Evolutionary conservation across 169 alveolate species (phyloP).

Genomic region (Plasmodium knowlesi): DNA sequence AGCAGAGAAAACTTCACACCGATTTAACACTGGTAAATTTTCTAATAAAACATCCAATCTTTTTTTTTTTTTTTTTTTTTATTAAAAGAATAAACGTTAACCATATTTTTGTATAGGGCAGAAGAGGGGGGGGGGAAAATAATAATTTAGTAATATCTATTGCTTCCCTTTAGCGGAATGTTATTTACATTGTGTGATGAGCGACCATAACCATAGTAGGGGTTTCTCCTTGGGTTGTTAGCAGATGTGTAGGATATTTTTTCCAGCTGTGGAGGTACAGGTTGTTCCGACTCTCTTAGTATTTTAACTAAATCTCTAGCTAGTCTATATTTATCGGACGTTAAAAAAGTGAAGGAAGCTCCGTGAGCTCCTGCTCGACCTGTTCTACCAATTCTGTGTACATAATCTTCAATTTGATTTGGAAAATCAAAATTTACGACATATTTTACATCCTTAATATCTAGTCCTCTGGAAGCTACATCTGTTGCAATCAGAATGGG

Average conservation of each 20-base stretch:
- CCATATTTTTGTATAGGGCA: background rate
- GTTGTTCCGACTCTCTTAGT: slow-evolving; percentile 93
- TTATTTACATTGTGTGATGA: slow-evolving; percentile 32
- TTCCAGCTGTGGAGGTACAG: slow-evolving; percentile 91
- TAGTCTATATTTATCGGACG: slow-evolving; percentile 91
- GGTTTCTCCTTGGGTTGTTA: slow-evolving; percentile 72
- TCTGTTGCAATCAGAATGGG: slow-evolving; percentile 99
- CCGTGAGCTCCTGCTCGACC: slow-evolving; percentile 97
- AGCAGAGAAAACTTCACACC: background rate
- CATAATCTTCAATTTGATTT: slow-evolving; percentile 96
- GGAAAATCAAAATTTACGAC: slow-evolving; percentile 99
- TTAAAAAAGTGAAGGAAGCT: slow-evolving; percentile 94
- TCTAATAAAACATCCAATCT: background rate
- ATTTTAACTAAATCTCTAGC: slow-evolving; percentile 95
- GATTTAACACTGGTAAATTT: background rate
- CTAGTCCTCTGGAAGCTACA: slow-evolving; percentile 99
- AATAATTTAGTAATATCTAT: slow-evolving; percentile 35
- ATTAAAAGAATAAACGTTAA: background rate
- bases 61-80: slow-evolving; percentile 16
- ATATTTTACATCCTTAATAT: slow-evolving; percentile 95
- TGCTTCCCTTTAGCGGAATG: slow-evolving; percentile 44
- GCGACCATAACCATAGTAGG: slow-evolving; percentile 64
- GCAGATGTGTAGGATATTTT: slow-evolving; percentile 77
- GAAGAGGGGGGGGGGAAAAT: background rate
- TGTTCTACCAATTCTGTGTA: slow-evolving; percentile 98